phyloP scores from a whole-genome alignment of 2,329 filamentous ascomycete species.

The Allantophomopsis cytisporea region DNA sequence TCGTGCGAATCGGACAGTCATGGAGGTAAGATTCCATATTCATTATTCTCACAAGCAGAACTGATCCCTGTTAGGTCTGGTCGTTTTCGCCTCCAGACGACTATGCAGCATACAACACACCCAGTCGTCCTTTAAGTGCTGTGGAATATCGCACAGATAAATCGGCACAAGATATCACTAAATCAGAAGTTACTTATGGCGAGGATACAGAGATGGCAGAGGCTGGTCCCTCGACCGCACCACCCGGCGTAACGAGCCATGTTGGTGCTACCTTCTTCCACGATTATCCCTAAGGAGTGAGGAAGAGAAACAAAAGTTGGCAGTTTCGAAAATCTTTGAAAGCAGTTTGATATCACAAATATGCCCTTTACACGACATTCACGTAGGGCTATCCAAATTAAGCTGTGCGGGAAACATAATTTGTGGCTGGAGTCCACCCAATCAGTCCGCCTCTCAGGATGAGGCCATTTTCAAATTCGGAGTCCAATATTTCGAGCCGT shows the following conservation, averaged over 20 bases:
- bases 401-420: background rate
- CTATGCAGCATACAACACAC: slow-evolving; percentile 9
- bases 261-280: slow-evolving; percentile 16
- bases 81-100: slow-evolving; percentile 83
- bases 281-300: slow-evolving; percentile 11
- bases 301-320: background rate
- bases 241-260: slow-evolving; percentile 8
- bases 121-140: slow-evolving; percentile 15
- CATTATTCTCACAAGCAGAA: slow-evolving; percentile 3
- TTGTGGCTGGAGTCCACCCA: background rate
- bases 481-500: no score
- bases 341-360: no score
- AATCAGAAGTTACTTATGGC: background rate
- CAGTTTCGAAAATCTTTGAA: no score
- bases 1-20: slow-evolving; percentile 73
- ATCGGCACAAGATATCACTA: slow-evolving; percentile 21
- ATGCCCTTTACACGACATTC: no score
- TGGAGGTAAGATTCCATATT: slow-evolving; percentile 63
- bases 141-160: slow-evolving; percentile 13
- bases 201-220: slow-evolving; percentile 16
- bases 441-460: no score
- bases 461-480: no score
- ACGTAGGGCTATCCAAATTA: no score
- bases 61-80: slow-evolving; percentile 57
- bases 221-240: slow-evolving; percentile 15